Conservation (phyloP, 2,329 filamentous ascomycete species). For the Fusarium lyarnte region DNA sequence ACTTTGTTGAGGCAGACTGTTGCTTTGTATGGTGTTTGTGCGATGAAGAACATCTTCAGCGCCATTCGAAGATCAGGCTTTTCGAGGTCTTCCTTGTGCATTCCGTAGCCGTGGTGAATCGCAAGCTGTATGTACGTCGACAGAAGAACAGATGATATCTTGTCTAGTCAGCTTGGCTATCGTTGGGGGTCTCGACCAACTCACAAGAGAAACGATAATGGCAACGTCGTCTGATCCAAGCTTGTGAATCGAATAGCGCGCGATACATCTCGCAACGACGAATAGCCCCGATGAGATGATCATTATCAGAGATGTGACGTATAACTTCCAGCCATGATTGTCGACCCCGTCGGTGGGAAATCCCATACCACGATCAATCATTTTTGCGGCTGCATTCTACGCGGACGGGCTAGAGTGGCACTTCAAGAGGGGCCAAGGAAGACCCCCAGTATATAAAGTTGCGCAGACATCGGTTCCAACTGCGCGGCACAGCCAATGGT, state of each 20-base stretch:
- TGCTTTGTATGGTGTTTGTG: neutral
- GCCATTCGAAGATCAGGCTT: neutral
- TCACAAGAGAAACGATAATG: neutral
- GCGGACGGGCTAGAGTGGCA: neutral
- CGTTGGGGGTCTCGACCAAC: rapidly evolving
- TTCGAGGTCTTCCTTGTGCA: neutral
- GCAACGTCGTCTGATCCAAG: neutral
- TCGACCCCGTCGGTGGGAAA: neutral
- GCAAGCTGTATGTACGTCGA: neutral
- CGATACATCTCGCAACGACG: neutral
- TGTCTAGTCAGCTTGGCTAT: rapidly evolving
- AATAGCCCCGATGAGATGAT: neutral
- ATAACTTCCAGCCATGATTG: neutral
- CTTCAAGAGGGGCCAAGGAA: neutral
- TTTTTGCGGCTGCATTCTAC: neutral
- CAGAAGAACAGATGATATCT: neutral
- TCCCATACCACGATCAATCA: neutral
- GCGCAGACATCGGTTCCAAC: too few species aligned
- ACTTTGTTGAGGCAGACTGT: neutral
- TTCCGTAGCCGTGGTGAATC: neutral
- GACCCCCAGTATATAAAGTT: neutral
- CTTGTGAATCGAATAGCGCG: neutral
- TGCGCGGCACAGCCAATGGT: neutral
- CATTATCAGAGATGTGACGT: neutral
- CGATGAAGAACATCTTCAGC: neutral